Evolutionary conservation across 1,139 yeast species (phyloP), one percentile per base, ranked within the genome.

Genomic region (Debaryomyces udenii): DNA sequence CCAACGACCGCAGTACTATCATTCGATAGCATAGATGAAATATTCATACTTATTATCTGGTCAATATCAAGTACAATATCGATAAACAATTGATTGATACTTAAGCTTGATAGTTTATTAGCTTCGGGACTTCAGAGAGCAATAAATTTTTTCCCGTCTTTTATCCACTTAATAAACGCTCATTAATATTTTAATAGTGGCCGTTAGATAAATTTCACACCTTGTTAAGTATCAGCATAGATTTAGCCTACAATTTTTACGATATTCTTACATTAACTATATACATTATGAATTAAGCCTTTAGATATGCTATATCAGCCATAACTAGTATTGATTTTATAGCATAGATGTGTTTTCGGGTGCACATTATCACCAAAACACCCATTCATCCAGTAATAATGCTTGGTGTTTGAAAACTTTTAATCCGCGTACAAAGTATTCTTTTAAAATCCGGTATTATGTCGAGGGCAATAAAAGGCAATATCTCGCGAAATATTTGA

Each of bases 11-110:
- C 44, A 20, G 52, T 45, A 38, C 48, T 48, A 45, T 61, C 68
- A 42, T 51, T 58, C 30, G 73, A 65, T 54, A 69, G 60, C 70
- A 69, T 69, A 26, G 74, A 68, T 13, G 72, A 67, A 43, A 69
- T 68, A 53, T 69, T 68, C 75, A 69, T 69, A 17, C 35, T 39
- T n/a, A 24, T 10, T 30, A 27, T 29, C 22, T n/a, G 22, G 20
- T 18, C 42, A 17, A 31, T 37, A 31, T 30, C 35, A 32, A 32
- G 24, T 23, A 13, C 28, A 32, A 24, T 32, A 20, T 22, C 22
- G 24, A 14, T 32, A 32, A 32, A 32, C 27, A 35, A 23, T 35
- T 35, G 38, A 27, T 35, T 22, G 10, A 27, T 28, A 22, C 29
- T 27, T 24, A 24, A 17, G 13, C 29, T 31, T 31, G 35, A 20